Evolutionary conservation across 2,329 filamentous ascomycete genomes (phyloP).

Genomic region (Trichoderma sp.): DNA sequence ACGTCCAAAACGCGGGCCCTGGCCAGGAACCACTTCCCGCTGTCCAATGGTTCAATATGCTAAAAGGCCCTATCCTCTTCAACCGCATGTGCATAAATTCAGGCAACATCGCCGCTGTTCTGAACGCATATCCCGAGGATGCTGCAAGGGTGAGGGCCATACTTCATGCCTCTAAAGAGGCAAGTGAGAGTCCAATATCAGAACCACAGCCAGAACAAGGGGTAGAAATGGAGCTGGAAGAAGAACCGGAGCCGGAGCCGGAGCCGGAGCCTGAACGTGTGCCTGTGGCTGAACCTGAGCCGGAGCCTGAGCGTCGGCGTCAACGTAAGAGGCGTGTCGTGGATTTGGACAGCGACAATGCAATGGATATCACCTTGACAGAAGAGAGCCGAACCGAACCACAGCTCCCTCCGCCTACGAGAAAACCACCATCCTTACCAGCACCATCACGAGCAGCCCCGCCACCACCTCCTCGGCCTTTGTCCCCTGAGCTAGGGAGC

Average conservation of each 20-base stretch:
- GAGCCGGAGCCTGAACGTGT: not conserved
- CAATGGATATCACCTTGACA: not conserved
- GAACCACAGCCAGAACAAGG: not conserved
- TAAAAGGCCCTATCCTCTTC: slow-evolving; percentile 34
- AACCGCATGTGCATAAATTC: slow-evolving; percentile 38
- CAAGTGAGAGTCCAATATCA: not conserved
- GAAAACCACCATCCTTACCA: not conserved
- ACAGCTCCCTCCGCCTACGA: not conserved
- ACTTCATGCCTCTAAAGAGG: slow-evolving; percentile 10
- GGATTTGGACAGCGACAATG: not conserved
- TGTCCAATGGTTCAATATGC: slow-evolving; percentile 45
- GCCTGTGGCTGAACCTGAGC: not conserved
- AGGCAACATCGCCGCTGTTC: slow-evolving; percentile 38
- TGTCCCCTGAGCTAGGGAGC: slow-evolving; percentile 15
- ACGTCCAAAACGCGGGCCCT: slow-evolving; percentile 36
- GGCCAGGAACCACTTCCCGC: slow-evolving; percentile 37
- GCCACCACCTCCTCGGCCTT: not conserved
- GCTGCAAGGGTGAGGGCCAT: slow-evolving; percentile 29
- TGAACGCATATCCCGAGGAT: slow-evolving; percentile 38
- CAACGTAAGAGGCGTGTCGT: not conserved
- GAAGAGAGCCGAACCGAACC: not conserved
- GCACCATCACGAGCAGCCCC: not conserved
- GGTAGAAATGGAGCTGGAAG: not conserved
- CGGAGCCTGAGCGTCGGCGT: not conserved
- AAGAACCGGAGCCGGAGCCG: not conserved